phyloP scores from a whole-genome alignment of 2,329 filamentous ascomycete genomes.

The Xylaria sp. region DNA sequence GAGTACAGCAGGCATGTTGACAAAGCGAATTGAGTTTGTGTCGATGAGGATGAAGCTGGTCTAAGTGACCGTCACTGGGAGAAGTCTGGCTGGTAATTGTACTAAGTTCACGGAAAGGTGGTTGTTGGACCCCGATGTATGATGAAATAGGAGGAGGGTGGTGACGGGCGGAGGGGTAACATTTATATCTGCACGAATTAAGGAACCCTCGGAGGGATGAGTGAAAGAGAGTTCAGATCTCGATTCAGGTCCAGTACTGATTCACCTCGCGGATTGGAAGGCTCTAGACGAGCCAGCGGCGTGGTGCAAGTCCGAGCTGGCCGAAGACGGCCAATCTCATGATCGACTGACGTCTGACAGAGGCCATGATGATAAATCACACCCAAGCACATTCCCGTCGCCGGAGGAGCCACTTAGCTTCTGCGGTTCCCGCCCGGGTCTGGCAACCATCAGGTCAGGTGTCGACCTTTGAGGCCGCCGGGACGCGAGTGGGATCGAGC shows the following conservation, averaged over 20 bases:
- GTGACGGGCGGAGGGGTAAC: not conserved
- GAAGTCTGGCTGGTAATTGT: not conserved
- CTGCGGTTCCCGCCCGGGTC: constrained; percentile 18
- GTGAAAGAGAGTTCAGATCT: constrained; percentile 22
- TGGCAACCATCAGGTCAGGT: constrained; percentile 27
- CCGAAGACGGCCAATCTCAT: constrained; percentile 30
- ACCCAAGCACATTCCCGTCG: constrained; percentile 19
- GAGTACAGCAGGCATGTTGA: constrained; percentile 29
- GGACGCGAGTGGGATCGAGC: constrained; percentile 20
- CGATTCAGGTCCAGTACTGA: constrained; percentile 20
- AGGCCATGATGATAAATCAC: constrained; percentile 40
- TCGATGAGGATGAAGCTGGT: constrained; percentile 1
- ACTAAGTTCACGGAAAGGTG: not conserved
- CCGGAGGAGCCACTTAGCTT: constrained; percentile 31
- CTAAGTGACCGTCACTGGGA: not conserved
- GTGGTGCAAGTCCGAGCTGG: constrained; percentile 35
- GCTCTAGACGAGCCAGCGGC: constrained; percentile 11
- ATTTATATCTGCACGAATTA: constrained; percentile 30
- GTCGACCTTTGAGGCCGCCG: constrained; percentile 1
- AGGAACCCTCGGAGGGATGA: not conserved
- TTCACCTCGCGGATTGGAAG: constrained; percentile 25
- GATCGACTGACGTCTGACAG: constrained; percentile 34
- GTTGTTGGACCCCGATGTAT: constrained; percentile 12
- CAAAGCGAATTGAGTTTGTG: not conserved
- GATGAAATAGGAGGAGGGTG: not conserved